A percentile compares a stretch with the other conserved stretches of the same genome.
Evolutionary conservation across 148 eudicot species (phyloP).

Genomic region (Hydrangea macrophylla): DNA sequence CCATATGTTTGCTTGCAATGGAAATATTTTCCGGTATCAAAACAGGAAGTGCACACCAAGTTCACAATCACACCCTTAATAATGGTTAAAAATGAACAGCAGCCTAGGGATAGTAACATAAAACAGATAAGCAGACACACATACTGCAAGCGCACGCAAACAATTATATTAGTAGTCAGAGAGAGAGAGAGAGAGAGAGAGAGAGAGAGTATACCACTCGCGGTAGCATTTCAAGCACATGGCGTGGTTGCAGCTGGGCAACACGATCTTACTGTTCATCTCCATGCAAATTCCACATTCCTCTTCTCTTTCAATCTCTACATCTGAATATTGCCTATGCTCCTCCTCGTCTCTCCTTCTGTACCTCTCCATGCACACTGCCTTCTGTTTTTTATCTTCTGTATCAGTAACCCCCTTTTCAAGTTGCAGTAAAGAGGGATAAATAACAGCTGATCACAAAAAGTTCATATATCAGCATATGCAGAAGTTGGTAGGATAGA

Average conservation of each 20-base stretch:
- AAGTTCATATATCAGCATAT: conserved; percentile 16
- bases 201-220: conserved; percentile 55
- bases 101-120: neutral
- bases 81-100: neutral
- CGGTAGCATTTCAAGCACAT: conserved; percentile 95
- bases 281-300: conserved; percentile 99
- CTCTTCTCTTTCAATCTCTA: conserved; percentile 82
- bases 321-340: conserved; percentile 45
- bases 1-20: too few species aligned
- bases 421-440: conserved; percentile 93
- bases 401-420: conserved; percentile 79
- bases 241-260: conserved; percentile 85
- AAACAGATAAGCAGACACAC: too few species aligned
- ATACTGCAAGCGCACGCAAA: too few species aligned
- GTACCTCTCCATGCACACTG: conserved; percentile 79
- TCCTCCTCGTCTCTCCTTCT: conserved; percentile 77
- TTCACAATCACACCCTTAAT: neutral
- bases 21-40: too few species aligned
- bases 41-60: neutral
- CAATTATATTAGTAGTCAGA: too few species aligned
- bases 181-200: conserved; percentile 1
- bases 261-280: conserved; percentile 72
- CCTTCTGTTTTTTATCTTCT: conserved; percentile 84
- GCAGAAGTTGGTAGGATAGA: neutral
- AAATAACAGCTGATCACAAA: conserved; percentile 67